Conservation (phyloP, 345 rosid genomes). For the Garcia nutans region DNA sequence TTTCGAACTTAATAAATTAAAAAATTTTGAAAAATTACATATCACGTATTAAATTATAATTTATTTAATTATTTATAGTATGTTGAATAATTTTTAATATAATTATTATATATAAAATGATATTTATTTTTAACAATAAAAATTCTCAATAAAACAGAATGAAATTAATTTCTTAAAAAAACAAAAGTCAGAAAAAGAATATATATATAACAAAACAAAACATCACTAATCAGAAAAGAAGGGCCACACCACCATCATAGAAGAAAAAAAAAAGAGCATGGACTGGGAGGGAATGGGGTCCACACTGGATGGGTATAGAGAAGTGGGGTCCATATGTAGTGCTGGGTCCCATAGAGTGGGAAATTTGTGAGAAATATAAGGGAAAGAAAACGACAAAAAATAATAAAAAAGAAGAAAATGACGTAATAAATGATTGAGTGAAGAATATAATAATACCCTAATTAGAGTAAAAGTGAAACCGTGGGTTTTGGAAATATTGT, state of each 20-base stretch:
- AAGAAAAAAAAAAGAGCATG: neutral
- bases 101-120: no score
- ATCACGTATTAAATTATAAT: no score
- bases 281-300: slow-evolving; percentile 4
- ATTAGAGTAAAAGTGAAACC: slow-evolving; percentile 16
- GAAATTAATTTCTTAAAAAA: neutral
- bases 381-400: slow-evolving; percentile 18
- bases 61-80: no score
- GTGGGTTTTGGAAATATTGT: slow-evolving; percentile 12
- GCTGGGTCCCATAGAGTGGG: slow-evolving; percentile 10
- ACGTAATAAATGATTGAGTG: slow-evolving; percentile 13
- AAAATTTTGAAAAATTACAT: no score
- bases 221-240: no score
- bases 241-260: neutral
- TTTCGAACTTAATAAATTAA: no score
- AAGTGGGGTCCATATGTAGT: slow-evolving; percentile 22
- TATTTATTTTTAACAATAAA: no score
- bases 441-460: no score
- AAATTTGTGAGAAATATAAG: neutral
- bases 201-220: neutral
- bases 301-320: neutral
- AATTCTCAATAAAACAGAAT: no score
- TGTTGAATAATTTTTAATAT: no score
- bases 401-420: slow-evolving; percentile 9
- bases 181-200: no score